phyloP scores from a whole-genome alignment of 2,329 filamentous ascomycete genomes.

The Cytospora chrysosperma region DNA sequence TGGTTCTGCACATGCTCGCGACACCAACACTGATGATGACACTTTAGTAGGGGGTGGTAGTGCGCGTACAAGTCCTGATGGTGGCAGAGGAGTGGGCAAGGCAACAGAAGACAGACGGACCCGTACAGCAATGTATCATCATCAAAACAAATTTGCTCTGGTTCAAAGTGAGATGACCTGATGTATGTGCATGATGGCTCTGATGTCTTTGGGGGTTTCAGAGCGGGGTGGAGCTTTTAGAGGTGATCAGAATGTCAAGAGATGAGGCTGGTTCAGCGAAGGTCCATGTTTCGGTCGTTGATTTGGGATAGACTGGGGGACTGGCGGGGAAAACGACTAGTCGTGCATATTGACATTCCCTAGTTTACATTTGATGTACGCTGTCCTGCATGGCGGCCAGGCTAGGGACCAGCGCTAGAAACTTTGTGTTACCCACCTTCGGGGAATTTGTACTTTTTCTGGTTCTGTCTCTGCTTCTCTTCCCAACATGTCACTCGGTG shows the following conservation, averaged over 20 bases:
- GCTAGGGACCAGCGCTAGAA: slow-evolving; percentile 14
- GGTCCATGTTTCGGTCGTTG: not conserved
- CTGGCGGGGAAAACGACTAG: not conserved
- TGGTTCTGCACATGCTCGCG: not conserved
- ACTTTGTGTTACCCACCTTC: slow-evolving; percentile 24
- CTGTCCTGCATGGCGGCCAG: slow-evolving; percentile 16
- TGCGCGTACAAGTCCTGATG: not conserved
- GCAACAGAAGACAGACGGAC: slow-evolving; percentile 22
- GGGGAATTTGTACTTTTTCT: slow-evolving; percentile 19
- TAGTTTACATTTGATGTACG: not conserved
- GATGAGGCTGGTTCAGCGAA: not conserved
- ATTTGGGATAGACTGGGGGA: not conserved
- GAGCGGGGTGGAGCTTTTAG: not conserved
- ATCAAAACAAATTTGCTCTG: not conserved
- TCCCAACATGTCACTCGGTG: not conserved
- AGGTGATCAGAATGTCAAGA: not conserved
- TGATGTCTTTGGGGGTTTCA: not conserved
- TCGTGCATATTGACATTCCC: not conserved
- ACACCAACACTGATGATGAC: not conserved
- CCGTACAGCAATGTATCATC: slow-evolving; percentile 24
- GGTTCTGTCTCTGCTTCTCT: not conserved
- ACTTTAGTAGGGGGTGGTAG: not conserved
- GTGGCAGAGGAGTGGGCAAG: slow-evolving; percentile 4
- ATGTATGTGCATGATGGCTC: not conserved
- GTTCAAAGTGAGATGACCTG: not conserved